Percentiles rank a stretch among this genome's conserved stretches.
Conservation (phyloP, 2,329 filamentous ascomycete genomes). For the Ophiocordyceps sinensis region DNA sequence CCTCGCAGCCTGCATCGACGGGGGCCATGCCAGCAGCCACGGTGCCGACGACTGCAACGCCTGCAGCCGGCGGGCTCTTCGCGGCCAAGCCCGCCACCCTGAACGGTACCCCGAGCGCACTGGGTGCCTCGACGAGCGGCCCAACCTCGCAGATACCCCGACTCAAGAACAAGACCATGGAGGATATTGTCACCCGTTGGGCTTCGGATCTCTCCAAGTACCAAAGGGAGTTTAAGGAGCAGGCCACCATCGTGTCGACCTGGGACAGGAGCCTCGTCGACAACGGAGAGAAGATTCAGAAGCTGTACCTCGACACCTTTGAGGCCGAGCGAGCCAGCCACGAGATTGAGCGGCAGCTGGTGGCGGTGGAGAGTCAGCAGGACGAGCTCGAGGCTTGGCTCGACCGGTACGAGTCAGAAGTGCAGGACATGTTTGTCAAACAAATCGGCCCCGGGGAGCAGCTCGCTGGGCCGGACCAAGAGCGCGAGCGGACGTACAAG, state of each 20-base stretch:
- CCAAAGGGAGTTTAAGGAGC: conserved; percentile 88
- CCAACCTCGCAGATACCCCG: conserved; percentile 76
- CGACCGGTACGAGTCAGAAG: conserved; percentile 80
- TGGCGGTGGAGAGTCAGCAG: conserved; percentile 82
- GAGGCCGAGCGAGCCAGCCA: conserved; percentile 86
- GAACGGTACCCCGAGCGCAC: conserved; percentile 19
- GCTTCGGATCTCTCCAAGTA: conserved; percentile 90
- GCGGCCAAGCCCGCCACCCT: conserved; percentile 16
- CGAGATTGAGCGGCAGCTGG: conserved; percentile 86
- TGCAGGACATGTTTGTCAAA: conserved; percentile 74
- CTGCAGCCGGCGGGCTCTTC: conserved; percentile 15
- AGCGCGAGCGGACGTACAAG: conserved; percentile 93
- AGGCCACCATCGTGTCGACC: conserved; percentile 70
- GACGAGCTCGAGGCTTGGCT: conserved; percentile 80
- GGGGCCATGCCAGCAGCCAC: conserved; percentile 11
- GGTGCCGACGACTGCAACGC: conserved; percentile 7
- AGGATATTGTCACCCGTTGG: conserved; percentile 96
- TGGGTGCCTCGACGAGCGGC: conserved; percentile 65
- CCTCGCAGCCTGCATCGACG: conserved; percentile 13
- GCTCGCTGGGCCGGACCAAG: conserved; percentile 79
- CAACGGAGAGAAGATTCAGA: conserved; percentile 89
- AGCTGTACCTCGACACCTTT: conserved; percentile 80
- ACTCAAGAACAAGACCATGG: conserved; percentile 97
- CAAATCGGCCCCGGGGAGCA: conserved; percentile 64
- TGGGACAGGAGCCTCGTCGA: conserved; percentile 92